Percentiles rank a stretch among this genome's conserved stretches.
These are phyloP conservation scores for Beauveria pseudobassiana DNA, from an alignment of 2,329 filamentous ascomycete species.

Conservation along the genomic window DNA sequence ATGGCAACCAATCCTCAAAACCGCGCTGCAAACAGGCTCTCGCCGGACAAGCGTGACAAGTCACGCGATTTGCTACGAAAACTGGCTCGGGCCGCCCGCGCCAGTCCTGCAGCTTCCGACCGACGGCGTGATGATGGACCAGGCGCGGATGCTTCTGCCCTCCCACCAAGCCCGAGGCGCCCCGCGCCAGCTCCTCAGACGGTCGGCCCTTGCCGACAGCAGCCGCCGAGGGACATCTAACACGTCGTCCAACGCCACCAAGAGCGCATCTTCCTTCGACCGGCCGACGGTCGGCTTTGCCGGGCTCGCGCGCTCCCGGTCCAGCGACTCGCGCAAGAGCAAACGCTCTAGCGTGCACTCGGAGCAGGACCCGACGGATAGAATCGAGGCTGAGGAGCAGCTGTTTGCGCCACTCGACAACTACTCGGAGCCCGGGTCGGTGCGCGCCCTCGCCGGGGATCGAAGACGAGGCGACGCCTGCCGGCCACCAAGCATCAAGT, in stretches of 20 bases:
- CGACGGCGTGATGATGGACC: constrained; percentile 8
- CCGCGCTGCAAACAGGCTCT: constrained; percentile 15
- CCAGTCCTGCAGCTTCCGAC: constrained; percentile 32
- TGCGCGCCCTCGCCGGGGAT: constrained; percentile 38
- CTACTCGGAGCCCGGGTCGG: constrained; percentile 48
- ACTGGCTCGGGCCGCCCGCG: constrained; percentile 40
- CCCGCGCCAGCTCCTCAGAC: constrained; percentile 9
- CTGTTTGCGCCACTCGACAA: constrained; percentile 49
- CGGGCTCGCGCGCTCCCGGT: constrained; percentile 34
- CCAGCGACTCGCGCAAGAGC: constrained; percentile 39
- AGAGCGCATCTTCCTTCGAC: constrained; percentile 2
- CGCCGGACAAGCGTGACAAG: constrained; percentile 26
- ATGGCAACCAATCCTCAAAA: neutral
- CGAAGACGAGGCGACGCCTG: constrained; percentile 34
- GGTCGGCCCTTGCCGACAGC: neutral
- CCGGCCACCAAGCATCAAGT: constrained; percentile 34
- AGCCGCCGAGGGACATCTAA: constrained; percentile 1
- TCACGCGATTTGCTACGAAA: constrained; percentile 42
- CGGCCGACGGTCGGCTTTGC: constrained; percentile 41
- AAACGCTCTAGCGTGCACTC: constrained; percentile 44
- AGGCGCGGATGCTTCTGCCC: neutral
- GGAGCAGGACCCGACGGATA: constrained; percentile 47
- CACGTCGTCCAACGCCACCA: constrained; percentile 6
- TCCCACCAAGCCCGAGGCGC: neutral
- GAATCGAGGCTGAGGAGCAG: constrained; percentile 48